Base-by-base conservation (phyloP, 2,329 filamentous ascomycete species). In the Keithomyces neogunnii region DNA sequence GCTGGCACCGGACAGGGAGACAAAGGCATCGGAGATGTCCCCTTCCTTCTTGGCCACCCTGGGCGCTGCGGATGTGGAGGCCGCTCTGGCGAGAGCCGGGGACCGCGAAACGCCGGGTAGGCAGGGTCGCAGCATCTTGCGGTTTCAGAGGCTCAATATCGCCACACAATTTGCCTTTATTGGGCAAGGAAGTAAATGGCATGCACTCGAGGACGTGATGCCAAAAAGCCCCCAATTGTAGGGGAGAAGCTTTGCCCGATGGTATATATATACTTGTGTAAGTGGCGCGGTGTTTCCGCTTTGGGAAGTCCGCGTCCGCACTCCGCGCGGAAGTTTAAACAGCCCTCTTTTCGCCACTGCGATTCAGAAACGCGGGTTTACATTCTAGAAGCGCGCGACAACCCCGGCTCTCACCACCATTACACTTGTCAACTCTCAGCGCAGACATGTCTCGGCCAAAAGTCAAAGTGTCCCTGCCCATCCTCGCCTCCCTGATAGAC, bases 1-100 rank as follows among this genome's bases (percentile, higher is more conserved):
- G 6, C 67, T 59, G 2, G 61, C 61, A 0, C 78, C 77, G 0
- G 79, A 80, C 2, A 85, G 66, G 0, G 81, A 84, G 0, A 75
- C 74, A 52, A 85, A 85, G 1, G 80, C 69, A 48, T 81, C 80
- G 0, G 81, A 81, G 35, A 85, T 85, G 56, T 84, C 75, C 3
- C 82, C 82, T 56, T 81, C 78, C 39, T 76, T 73, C 57, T 81
- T 82, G 10, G 57, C 8, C 56, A 48, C 32, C 32, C 53, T n/a
- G 5, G 53, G 53, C 3, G 47, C 46, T 2, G 56, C 39, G 5
- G 58, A 53, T 26, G 53, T 55, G 8, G 51, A 50, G 5, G 44
- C 45, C 33, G 51, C 32, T 30, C 49, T 8, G 38, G 26, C 10
- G 28, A 56, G 46, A 36, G 49, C 36, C 19, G 50, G 52, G 39